Percentiles rank a stretch among this genome's conserved stretches.
These are phyloP conservation scores for Neurospora africana DNA, from an alignment of 495 filamentous ascomycete genomes.

Conservation along the genomic window DNA sequence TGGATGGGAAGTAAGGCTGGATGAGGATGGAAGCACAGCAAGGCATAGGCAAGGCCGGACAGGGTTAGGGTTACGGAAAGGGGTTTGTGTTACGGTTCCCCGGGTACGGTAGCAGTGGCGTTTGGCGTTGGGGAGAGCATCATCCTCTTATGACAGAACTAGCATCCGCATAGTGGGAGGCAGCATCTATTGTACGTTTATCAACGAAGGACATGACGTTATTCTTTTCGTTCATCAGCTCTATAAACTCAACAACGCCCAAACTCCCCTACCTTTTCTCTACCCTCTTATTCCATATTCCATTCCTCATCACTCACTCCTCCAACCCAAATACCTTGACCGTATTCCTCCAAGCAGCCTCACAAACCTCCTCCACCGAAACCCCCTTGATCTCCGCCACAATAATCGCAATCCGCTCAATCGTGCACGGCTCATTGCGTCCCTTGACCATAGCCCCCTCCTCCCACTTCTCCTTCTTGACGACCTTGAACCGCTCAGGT, in stretches of 20 bases:
- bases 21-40: not conserved
- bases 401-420: slow-evolving; percentile 73
- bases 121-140: not conserved
- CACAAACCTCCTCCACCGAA: slow-evolving; percentile 66
- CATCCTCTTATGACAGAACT: not conserved
- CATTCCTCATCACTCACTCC: slow-evolving; percentile 17
- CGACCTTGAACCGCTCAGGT: slow-evolving; percentile 38
- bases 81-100: not conserved
- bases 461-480: slow-evolving; percentile 90
- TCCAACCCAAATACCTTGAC: slow-evolving; percentile 69
- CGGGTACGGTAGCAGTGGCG: not conserved
- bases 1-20: too few species aligned
- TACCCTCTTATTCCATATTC: not conserved
- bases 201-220: not conserved
- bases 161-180: not conserved
- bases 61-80: not conserved
- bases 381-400: slow-evolving; percentile 79
- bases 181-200: not conserved
- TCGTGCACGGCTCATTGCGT: slow-evolving; percentile 80
- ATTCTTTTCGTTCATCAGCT: too few species aligned
- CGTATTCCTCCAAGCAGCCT: slow-evolving; percentile 80
- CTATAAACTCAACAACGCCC: not conserved
- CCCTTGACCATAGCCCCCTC: slow-evolving; percentile 80
- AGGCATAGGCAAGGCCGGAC: not conserved
- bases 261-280: slow-evolving; percentile 1